phyloP scores from a whole-genome alignment of 2,329 filamentous ascomycete species.

The Aspergillus chevalieri region DNA sequence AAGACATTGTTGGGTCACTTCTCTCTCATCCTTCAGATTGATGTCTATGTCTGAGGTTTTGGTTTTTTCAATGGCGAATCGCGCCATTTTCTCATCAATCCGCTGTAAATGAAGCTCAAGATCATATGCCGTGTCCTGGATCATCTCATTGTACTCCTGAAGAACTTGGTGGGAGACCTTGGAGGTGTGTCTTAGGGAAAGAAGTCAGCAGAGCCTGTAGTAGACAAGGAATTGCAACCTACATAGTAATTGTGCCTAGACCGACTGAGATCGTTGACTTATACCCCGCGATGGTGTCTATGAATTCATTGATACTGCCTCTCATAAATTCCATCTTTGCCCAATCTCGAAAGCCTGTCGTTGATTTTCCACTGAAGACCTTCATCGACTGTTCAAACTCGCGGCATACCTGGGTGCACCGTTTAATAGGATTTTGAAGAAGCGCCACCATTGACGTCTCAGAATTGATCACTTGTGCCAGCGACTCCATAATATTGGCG shows the following conservation, averaged over 20 bases:
- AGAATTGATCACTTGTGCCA: conserved; percentile 18
- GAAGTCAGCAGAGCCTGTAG: conserved; percentile 13
- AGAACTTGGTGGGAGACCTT: conserved; percentile 25
- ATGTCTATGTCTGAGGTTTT: conserved; percentile 14
- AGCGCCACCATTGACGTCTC: conserved; percentile 20
- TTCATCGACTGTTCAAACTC: conserved; percentile 35
- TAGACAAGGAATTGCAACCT: conserved; percentile 11
- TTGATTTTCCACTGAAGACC: conserved; percentile 29
- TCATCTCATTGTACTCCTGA: conserved; percentile 35
- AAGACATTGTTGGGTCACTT: conserved; percentile 35
- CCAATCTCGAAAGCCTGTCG: conserved; percentile 34
- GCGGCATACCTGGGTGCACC: conserved; percentile 31
- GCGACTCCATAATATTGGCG: conserved; percentile 24
- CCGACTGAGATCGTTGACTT: conserved; percentile 37
- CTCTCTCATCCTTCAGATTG: conserved; percentile 33
- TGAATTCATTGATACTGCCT: conserved; percentile 37
- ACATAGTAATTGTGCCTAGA: conserved; percentile 35
- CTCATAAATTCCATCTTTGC: conserved; percentile 38
- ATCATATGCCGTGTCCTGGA: conserved; percentile 31
- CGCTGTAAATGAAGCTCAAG: conserved; percentile 30
- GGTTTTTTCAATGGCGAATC: conserved; percentile 11
- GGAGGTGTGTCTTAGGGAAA: conserved; percentile 22
- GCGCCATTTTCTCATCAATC: conserved; percentile 32
- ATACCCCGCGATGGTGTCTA: conserved; percentile 33
- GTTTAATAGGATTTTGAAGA: conserved; percentile 30